These are phyloP conservation scores for Leishmania tropica DNA, from an alignment of 208 protist species.

Conservation along the genomic window DNA sequence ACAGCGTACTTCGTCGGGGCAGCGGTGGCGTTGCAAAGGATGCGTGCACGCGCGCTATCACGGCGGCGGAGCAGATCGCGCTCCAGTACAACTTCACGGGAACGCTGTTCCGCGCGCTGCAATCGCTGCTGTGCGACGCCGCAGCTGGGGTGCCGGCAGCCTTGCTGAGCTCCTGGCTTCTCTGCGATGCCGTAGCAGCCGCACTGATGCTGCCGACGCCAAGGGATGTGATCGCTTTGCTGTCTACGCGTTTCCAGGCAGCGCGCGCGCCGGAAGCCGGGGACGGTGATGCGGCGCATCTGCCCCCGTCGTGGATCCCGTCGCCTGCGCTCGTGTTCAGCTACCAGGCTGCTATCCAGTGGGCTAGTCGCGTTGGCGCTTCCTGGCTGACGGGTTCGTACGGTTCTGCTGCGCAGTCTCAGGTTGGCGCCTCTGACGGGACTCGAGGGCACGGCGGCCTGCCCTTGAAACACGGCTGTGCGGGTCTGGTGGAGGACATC, in stretches of 20 bases:
- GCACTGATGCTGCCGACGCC: slow-evolving; percentile 22
- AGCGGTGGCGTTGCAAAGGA: slow-evolving; percentile 35
- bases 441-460: neutral
- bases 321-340: slow-evolving; percentile 24
- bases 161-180: slow-evolving; percentile 10
- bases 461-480: neutral
- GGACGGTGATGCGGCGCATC: neutral
- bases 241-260: slow-evolving; percentile 31
- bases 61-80: slow-evolving; percentile 59
- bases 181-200: slow-evolving; percentile 24
- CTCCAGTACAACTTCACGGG: slow-evolving; percentile 68
- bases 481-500: slow-evolving; percentile 24
- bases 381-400: slow-evolving; percentile 20
- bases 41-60: slow-evolving; percentile 52
- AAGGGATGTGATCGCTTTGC: slow-evolving; percentile 9
- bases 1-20: neutral
- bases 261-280: neutral
- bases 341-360: slow-evolving; percentile 27
- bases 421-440: neutral
- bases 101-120: slow-evolving; percentile 37
- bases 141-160: slow-evolving; percentile 19
- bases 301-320: slow-evolving; percentile 1
- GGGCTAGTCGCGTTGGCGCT: slow-evolving; percentile 27
- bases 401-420: neutral
- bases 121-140: slow-evolving; percentile 28